Base-by-base conservation (phyloP, 176 grass and related monocot species). In the Musa acuminata region DNA sequence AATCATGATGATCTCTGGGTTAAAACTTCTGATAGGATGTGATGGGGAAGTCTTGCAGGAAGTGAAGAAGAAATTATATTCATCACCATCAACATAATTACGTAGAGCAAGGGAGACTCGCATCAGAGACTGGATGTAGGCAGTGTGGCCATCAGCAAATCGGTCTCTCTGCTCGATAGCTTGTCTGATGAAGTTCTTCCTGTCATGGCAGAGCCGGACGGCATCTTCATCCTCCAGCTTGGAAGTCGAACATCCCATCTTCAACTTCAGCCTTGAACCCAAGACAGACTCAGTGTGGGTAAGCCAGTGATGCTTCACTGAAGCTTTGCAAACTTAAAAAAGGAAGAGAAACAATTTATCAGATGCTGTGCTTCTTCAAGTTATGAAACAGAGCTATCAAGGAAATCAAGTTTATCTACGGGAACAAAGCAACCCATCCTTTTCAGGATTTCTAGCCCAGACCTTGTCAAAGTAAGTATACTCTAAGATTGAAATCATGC, bases 171-270 rank as follows among this genome's bases (percentile, higher is more conserved):
- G 86, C 68, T 68, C 72, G 73, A 91, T 74, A 67, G 94, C 94
- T 85, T 84, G 87, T 80, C 84, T 98, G 27, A 91, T 78, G 60
- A 89, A 98, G 67, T 89, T 87, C 75, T 77, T 93, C 55, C 90
- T 79, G 72, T 98, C 78, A 51, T 83, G 84, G 78, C 94, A 98
- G 64, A 89, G 53, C 79, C 67, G 81, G 69, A 98, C 88, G 1
- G 80, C 87, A 27, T 63, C 88, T 64, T 84, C 80, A 82, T 98
- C 90, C 64, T 93, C 88, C 48, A 91, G 65, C 83, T 93, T 96
- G 8, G 85, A 98, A 70, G 90, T 78, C 16, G 87, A 91, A 84
- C 90, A 98, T 53, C 94, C 94, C 94, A 98, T 98, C 20, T 60
- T 13, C 13, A 13, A 23, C 54, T 72, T 80, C 43, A 52, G 78